Base-by-base conservation (phyloP, 2,329 filamentous ascomycete genomes). In the Penicillium occitanis region DNA sequence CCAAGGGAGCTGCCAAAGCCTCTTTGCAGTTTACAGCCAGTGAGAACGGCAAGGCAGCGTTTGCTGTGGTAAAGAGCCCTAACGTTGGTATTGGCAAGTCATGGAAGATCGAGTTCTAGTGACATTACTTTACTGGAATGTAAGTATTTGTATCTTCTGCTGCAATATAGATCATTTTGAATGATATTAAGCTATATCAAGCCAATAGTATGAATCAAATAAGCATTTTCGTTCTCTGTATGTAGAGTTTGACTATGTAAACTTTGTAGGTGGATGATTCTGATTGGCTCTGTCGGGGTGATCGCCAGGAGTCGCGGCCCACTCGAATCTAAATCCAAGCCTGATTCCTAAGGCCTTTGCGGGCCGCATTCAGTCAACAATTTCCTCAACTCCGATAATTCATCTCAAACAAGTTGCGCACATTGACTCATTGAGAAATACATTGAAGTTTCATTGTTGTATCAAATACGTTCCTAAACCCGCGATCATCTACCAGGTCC, bases 61-160 rank as follows among this genome's bases (percentile, higher is more conserved):
- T 85, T 81, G 88, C 85, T 2, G 80, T 90, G 17, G 84, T 91
- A 8, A 86, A 87, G 73, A 85, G 87, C 72, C 89, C 89, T 0
- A 82, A 82, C 62, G 84, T 90, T 17, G 79, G 74, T n/a, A 85
- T 91, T 76, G 85, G 85, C 42, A 83, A 81, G 71, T 85, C 86
- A 25, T 91, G 89, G 88, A 87, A 81, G 76, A 83, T 89, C 69
- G 81, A 84, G 59, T 88, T 89, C 69, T 78, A 67, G 71, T 10
- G 7, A 2, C 25, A 25, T 25, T 25, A 25, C 25, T 2, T 3
- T 25, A 25, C 25, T 25, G 25, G 25, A 4, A 25, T 25, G 25
- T 2, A 25, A 5, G 33, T 40, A 57, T 37, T 7, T 37, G 30
- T 53, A n/a, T 22, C 51, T 37, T 19, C 30, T 30, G 28, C 30